Percentiles rank a stretch among this genome's conserved stretches.
Conservation (phyloP, 192 early-diverging fungal species). For the Entomortierella lignicola region DNA sequence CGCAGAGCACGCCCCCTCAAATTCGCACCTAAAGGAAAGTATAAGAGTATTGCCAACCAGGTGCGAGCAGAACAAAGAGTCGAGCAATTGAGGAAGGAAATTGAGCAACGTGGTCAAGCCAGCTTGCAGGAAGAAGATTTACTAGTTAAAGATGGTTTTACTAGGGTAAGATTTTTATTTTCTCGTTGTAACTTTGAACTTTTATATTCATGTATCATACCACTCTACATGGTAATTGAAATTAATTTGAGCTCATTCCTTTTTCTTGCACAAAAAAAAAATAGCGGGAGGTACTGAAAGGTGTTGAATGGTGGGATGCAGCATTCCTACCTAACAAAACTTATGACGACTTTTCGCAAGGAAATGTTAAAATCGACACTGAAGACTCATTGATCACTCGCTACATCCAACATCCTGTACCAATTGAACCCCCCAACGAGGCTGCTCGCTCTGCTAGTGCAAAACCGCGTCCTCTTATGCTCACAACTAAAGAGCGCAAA, state of each 20-base stretch:
- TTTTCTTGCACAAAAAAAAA: no score
- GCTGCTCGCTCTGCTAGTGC: slow-evolving; percentile 60
- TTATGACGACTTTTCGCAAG: slow-evolving; percentile 72
- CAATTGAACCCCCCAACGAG: slow-evolving; percentile 82
- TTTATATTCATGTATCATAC: no score
- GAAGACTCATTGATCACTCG: slow-evolving; percentile 73
- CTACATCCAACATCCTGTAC: slow-evolving; percentile 89
- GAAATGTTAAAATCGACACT: slow-evolving; percentile 44
- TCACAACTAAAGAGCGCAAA: slow-evolving; percentile 91
- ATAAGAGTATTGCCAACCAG: slow-evolving; percentile 83
- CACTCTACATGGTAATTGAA: no score
- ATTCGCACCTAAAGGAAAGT: slow-evolving; percentile 89
- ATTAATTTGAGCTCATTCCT: no score
- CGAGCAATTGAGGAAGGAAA: slow-evolving; percentile 59
- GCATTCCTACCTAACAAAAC: slow-evolving; percentile 76
- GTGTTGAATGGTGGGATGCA: slow-evolving; percentile 98
- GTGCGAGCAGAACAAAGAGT: slow-evolving; percentile 75
- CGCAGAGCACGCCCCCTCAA: slow-evolving; percentile 69
- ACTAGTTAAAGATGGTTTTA: slow-evolving; percentile 31
- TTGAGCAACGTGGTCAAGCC: slow-evolving; percentile 22
- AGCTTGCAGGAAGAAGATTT: slow-evolving; percentile 36
- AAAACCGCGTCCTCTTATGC: slow-evolving; percentile 72
- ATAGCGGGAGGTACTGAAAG: slow-evolving; percentile 76
- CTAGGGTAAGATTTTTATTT: slow-evolving; percentile 6
- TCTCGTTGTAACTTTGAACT: background rate